Evolutionary conservation across 768 basidiomycete genomes (phyloP).

Genomic region (Coprinopsis marcescibilis): DNA sequence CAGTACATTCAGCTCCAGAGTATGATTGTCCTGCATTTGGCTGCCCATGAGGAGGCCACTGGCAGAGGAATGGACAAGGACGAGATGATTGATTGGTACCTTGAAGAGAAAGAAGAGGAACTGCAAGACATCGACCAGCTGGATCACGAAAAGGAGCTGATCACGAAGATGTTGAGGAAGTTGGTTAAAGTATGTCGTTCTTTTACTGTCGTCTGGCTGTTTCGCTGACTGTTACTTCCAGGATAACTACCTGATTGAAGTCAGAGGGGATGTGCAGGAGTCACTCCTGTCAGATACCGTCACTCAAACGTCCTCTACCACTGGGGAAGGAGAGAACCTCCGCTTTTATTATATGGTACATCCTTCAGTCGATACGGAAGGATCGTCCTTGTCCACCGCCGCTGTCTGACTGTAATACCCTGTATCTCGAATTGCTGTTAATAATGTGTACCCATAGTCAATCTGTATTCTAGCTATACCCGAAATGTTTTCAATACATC

Average conservation of each 20-base stretch:
- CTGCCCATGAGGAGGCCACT: slow-evolving; percentile 68
- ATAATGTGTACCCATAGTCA: slow-evolving; percentile 11
- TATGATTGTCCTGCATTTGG: slow-evolving; percentile 78
- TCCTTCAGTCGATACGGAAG: slow-evolving; percentile 76
- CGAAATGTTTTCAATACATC: too few relatives aligned
- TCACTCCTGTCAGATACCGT: slow-evolving; percentile 66
- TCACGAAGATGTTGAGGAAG: slow-evolving; percentile 84
- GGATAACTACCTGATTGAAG: slow-evolving; percentile 83
- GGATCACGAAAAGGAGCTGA: slow-evolving; percentile 85
- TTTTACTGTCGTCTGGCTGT: not conserved
- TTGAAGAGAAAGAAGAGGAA: slow-evolving; percentile 83
- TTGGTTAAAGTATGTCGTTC: slow-evolving; percentile 69
- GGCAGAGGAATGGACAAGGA: slow-evolving; percentile 80
- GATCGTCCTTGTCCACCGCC: slow-evolving; percentile 40
- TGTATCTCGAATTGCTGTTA: too few relatives aligned
- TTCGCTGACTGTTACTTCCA: slow-evolving; percentile 23
- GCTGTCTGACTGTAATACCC: slow-evolving; percentile 18
- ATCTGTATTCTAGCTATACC: slow-evolving; percentile 14
- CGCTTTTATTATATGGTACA: slow-evolving; percentile 89
- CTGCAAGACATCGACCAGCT: slow-evolving; percentile 80
- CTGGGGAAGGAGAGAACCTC: slow-evolving; percentile 49
- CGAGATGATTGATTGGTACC: slow-evolving; percentile 94
- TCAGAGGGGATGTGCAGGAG: slow-evolving; percentile 79
- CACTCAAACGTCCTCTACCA: slow-evolving; percentile 43
- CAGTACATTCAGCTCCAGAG: slow-evolving; percentile 88